Percentiles rank a stretch among this genome's conserved stretches.
phyloP scores from a whole-genome alignment of 148 eudicot genomes.

The Cornus kousa region DNA sequence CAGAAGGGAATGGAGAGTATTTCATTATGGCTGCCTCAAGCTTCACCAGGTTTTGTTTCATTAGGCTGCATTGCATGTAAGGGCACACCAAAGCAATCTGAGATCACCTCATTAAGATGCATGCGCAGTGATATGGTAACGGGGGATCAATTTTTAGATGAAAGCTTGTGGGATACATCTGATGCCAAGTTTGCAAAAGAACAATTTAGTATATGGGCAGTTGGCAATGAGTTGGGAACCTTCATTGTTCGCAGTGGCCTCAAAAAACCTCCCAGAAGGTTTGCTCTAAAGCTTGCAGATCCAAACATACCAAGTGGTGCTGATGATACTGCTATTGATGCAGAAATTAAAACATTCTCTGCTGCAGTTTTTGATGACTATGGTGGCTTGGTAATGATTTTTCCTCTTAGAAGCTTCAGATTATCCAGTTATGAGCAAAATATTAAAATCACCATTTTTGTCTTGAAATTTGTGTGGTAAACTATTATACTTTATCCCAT shows the following conservation, averaged over 20 bases:
- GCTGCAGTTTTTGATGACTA: conserved; percentile 95
- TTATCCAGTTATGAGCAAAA: not conserved
- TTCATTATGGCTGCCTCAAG: conserved; percentile 92
- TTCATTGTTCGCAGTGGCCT: conserved; percentile 74
- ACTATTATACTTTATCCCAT: not conserved
- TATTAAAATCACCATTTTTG: not conserved
- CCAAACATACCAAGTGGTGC: conserved; percentile 53
- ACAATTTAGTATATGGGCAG: conserved; percentile 83
- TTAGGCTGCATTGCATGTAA: conserved; percentile 90
- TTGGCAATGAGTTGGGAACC: conserved; percentile 77
- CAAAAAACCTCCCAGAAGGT: conserved; percentile 84
- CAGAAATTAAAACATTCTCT: conserved; percentile 83
- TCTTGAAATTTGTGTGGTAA: not conserved
- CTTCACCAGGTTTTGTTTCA: conserved; percentile 92
- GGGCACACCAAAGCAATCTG: conserved; percentile 70
- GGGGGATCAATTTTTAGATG: conserved; percentile 79
- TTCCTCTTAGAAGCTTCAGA: not conserved
- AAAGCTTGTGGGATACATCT: conserved; percentile 84
- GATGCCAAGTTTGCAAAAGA: conserved; percentile 52
- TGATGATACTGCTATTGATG: conserved; percentile 79
- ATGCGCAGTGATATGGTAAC: conserved; percentile 88
- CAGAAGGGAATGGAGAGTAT: conserved; percentile 61
- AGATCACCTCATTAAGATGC: conserved; percentile 74
- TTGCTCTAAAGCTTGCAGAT: conserved; percentile 83
- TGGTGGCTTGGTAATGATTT: conserved; percentile 81